phyloP scores from a whole-genome alignment of 2,329 filamentous ascomycete species.

The Salinomyces thailandicus region DNA sequence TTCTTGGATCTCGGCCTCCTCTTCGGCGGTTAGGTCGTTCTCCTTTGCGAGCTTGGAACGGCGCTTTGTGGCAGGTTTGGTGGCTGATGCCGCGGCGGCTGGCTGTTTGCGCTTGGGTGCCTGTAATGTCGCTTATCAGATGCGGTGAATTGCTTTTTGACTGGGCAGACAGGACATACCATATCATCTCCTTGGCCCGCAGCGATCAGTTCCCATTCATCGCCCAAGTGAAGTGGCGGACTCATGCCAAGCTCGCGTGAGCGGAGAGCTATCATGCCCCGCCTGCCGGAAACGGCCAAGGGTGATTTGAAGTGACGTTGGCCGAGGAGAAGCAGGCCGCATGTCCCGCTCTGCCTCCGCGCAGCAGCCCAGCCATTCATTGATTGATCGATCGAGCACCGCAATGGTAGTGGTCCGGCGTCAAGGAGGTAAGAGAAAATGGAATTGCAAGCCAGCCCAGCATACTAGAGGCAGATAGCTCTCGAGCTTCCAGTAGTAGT shows the following conservation, averaged over 20 bases:
- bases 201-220: no score
- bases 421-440: no score
- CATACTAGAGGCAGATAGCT: background rate
- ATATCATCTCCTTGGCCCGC: no score
- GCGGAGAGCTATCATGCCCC: no score
- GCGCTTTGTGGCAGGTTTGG: conserved; percentile 39
- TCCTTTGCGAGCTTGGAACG: conserved; percentile 87
- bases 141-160: background rate
- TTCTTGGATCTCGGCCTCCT: conserved; percentile 85
- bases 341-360: background rate
- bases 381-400: background rate
- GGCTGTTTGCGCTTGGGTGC: conserved; percentile 24
- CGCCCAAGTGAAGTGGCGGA: no score
- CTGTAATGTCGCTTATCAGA: conserved; percentile 7
- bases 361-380: background rate
- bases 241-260: no score
- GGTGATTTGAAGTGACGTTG: no score
- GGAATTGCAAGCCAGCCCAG: background rate
- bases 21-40: conserved; percentile 69
- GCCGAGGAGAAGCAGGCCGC: no score
- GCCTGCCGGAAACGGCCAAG: no score
- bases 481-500: background rate
- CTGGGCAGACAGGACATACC: background rate
- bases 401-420: background rate
- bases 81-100: conserved; percentile 10